Evolutionary conservation across 805 yeast genomes (phyloP).

Genomic region (Saccharomycopsis sp.): DNA sequence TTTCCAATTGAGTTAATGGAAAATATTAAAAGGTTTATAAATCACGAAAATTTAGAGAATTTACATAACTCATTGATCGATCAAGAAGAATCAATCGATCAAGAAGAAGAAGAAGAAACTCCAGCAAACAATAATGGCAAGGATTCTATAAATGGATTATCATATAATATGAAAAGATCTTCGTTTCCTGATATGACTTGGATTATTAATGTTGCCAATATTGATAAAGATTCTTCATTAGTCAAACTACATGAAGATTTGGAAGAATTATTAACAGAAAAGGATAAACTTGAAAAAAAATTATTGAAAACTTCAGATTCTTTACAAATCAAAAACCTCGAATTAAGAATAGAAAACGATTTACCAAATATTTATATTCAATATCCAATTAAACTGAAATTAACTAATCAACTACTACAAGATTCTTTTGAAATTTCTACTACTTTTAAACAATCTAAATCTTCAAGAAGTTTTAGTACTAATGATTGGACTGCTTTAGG

Average conservation of each 20-base stretch:
- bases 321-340: slow-evolving; percentile 9
- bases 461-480: slow-evolving; percentile 33
- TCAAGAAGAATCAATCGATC: slow-evolving; percentile 18
- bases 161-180: too few relatives aligned
- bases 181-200: slow-evolving; percentile 21
- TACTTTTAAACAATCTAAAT: slow-evolving; percentile 19
- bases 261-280: slow-evolving; percentile 23
- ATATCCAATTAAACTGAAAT: slow-evolving; percentile 7
- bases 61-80: slow-evolving; percentile 8
- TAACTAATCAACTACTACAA: slow-evolving; percentile 1
- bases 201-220: slow-evolving; percentile 28
- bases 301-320: slow-evolving; percentile 2
- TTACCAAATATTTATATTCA: slow-evolving; percentile 16
- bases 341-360: slow-evolving; percentile 16
- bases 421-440: slow-evolving; percentile 19
- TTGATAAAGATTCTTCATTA: slow-evolving; percentile 21
- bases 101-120: slow-evolving; percentile 13
- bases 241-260: slow-evolving; percentile 27
- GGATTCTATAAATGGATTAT: too few relatives aligned
- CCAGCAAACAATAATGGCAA: not conserved
- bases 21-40: slow-evolving; percentile 32
- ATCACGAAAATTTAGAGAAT: slow-evolving; percentile 26
- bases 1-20: slow-evolving; percentile 33
- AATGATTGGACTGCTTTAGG: slow-evolving; percentile 48
- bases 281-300: slow-evolving; percentile 17